These are phyloP conservation scores for Ramularia endophylla DNA, from an alignment of 2,329 filamentous ascomycete species.

Conservation along the genomic window DNA sequence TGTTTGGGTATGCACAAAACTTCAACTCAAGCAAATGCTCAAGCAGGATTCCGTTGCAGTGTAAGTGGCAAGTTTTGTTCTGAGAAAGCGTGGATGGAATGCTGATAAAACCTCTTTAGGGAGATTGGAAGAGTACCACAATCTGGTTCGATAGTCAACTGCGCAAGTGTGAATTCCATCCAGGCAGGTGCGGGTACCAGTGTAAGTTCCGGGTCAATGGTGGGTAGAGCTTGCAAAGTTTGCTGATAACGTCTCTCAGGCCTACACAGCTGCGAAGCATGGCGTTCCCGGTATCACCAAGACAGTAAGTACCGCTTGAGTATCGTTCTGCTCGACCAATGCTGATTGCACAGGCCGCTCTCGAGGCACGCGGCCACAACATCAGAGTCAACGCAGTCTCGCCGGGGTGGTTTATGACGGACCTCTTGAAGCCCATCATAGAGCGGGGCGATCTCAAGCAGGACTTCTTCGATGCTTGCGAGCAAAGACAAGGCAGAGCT, in stretches of 20 bases:
- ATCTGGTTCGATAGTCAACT: constrained; percentile 36
- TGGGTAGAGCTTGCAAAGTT: too few relatives aligned
- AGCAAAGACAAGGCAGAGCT: constrained; percentile 19
- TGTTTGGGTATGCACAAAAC: constrained; percentile 34
- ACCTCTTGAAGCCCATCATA: constrained; percentile 16
- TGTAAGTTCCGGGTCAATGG: too few relatives aligned
- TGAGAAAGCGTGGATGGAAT: not conserved
- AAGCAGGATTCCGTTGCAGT: constrained; percentile 25
- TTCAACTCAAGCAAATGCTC: constrained; percentile 38
- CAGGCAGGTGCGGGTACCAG: constrained; percentile 31
- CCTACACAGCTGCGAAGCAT: constrained; percentile 38
- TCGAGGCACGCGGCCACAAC: constrained; percentile 28
- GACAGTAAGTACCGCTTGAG: constrained; percentile 10
- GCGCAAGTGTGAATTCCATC: constrained; percentile 34
- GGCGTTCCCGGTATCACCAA: constrained; percentile 39
- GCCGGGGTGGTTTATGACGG: constrained; percentile 26
- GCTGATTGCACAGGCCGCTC: constrained; percentile 13
- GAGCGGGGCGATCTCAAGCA: constrained; percentile 8
- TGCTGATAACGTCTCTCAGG: too few relatives aligned
- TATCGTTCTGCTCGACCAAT: too few relatives aligned
- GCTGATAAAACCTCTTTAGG: constrained; percentile 2
- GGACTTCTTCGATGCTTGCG: constrained; percentile 16
- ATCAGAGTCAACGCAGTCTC: constrained; percentile 33
- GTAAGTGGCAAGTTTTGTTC: constrained; percentile 1
- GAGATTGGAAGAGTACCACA: constrained; percentile 21